Conservation (phyloP, 768 basidiomycete species). For the Amanita fuliginea region DNA sequence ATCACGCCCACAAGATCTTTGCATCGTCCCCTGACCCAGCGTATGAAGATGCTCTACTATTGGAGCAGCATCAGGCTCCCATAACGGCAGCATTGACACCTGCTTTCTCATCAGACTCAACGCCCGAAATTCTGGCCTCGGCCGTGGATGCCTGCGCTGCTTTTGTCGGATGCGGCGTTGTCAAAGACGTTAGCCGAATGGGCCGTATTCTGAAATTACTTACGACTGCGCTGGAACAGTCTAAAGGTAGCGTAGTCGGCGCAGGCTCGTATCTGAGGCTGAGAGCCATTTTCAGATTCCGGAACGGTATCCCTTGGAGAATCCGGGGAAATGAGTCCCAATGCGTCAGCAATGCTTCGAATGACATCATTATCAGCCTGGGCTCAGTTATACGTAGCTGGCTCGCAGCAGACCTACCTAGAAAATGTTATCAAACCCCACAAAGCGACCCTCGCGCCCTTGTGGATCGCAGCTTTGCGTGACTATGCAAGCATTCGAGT, state of each 20-base stretch:
- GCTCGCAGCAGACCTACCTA: slow-evolving; percentile 64
- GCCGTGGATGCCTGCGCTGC: slow-evolving; percentile 91
- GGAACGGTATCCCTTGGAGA: slow-evolving; percentile 82
- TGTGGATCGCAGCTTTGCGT: slow-evolving; percentile 83
- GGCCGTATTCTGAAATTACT: slow-evolving; percentile 87
- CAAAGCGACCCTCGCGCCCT: slow-evolving; percentile 54
- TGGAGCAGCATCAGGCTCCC: slow-evolving; percentile 97
- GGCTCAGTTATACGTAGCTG: slow-evolving; percentile 85
- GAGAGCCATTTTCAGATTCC: slow-evolving; percentile 38
- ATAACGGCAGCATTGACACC: slow-evolving; percentile 96
- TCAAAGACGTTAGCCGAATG: slow-evolving; percentile 86
- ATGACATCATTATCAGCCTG: slow-evolving; percentile 91
- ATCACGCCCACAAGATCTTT: slow-evolving; percentile 54
- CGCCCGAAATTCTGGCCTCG: slow-evolving; percentile 88
- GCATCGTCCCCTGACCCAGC: slow-evolving; percentile 82
- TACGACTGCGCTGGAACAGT: slow-evolving; percentile 80
- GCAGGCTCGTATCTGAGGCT: background rate
- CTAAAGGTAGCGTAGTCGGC: slow-evolving; percentile 49
- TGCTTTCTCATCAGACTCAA: slow-evolving; percentile 90
- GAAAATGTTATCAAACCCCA: slow-evolving; percentile 76
- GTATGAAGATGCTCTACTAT: slow-evolving; percentile 77
- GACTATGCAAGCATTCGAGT: slow-evolving; percentile 89
- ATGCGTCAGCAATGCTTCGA: slow-evolving; percentile 89
- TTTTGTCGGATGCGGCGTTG: slow-evolving; percentile 91
- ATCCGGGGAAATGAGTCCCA: slow-evolving; percentile 78